Evolutionary conservation across 192 early-diverging fungal species (phyloP).

Genomic region (Polychytrium aggregatum): DNA sequence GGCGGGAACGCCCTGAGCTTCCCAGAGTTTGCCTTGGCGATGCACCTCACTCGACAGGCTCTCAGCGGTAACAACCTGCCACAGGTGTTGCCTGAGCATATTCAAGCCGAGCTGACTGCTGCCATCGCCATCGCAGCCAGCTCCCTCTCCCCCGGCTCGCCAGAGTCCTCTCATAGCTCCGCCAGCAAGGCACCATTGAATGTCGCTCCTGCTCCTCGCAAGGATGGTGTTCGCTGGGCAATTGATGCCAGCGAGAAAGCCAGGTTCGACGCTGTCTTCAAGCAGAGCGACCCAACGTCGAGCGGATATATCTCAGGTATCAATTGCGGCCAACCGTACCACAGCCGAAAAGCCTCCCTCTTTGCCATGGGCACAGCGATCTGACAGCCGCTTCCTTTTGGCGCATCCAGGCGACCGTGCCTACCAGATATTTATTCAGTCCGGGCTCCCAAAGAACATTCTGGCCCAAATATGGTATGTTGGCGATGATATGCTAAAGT

Average conservation of each 20-base stretch:
- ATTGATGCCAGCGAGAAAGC: conserved; percentile 29
- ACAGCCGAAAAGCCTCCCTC: too few relatives aligned
- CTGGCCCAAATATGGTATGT: conserved; percentile 67
- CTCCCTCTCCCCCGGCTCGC: background rate
- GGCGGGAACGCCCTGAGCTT: conserved; percentile 21
- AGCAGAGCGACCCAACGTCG: conserved; percentile 56
- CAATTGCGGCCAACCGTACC: too few relatives aligned
- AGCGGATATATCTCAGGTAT: conserved; percentile 51
- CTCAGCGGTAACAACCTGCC: conserved; percentile 24
- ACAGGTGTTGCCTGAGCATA: conserved; percentile 19
- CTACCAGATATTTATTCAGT: conserved; percentile 59
- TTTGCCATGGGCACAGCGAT: too few relatives aligned
- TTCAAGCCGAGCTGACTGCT: too few relatives aligned
- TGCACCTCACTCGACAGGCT: conserved; percentile 30
- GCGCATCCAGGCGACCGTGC: conserved; percentile 40
- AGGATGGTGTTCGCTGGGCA: conserved; percentile 27
- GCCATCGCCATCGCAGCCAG: too few relatives aligned
- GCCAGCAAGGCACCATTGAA: too few relatives aligned
- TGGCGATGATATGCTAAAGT: conserved; percentile 1
- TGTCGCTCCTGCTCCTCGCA: background rate
- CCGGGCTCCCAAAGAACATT: conserved; percentile 54
- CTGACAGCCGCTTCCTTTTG: too few relatives aligned
- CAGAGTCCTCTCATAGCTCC: background rate
- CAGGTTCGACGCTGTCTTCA: conserved; percentile 55
- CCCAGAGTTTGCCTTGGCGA: conserved; percentile 36